A percentile compares a stretch with the other conserved stretches of the same genome.
Conservation (phyloP, 2,329 filamentous ascomycete species). For the Scedosporium minutisporum region DNA sequence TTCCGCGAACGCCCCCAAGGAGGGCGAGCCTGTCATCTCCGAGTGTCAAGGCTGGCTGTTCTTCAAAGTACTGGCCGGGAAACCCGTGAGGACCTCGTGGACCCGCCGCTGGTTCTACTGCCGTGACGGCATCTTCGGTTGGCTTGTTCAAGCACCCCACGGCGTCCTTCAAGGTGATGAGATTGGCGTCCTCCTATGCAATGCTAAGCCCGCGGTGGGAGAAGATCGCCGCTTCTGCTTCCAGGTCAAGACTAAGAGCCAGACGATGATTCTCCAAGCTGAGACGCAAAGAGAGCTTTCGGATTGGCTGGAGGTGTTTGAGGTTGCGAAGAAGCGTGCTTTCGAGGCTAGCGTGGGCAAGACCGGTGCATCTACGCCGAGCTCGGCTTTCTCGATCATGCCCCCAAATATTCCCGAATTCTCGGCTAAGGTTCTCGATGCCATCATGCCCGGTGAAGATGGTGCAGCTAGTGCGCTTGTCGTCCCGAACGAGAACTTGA, state of each 20-base stretch:
- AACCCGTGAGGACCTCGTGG: slow-evolving; percentile 86
- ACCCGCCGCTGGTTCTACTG: slow-evolving; percentile 91
- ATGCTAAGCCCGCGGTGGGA: slow-evolving; percentile 78
- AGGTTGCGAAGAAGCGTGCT: slow-evolving; percentile 85
- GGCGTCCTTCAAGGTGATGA: slow-evolving; percentile 94
- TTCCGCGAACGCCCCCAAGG: slow-evolving; percentile 45
- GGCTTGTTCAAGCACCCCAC: slow-evolving; percentile 72
- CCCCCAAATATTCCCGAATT: slow-evolving; percentile 84
- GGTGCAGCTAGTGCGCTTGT: slow-evolving; percentile 28
- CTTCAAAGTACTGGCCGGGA: slow-evolving; percentile 69
- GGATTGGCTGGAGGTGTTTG: slow-evolving; percentile 89
- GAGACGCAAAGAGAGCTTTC: slow-evolving; percentile 89
- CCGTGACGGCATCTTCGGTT: slow-evolving; percentile 91
- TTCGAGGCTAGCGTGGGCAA: slow-evolving; percentile 61
- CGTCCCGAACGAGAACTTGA: slow-evolving; percentile 28
- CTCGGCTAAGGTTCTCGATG: slow-evolving; percentile 67
- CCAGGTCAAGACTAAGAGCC: slow-evolving; percentile 95
- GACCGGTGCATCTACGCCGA: slow-evolving; percentile 34
- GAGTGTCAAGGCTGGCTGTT: slow-evolving; percentile 97
- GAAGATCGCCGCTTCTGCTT: slow-evolving; percentile 96
- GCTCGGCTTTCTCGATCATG: slow-evolving; percentile 83
- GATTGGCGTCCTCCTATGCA: slow-evolving; percentile 89
- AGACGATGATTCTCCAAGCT: slow-evolving; percentile 78
- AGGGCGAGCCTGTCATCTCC: slow-evolving; percentile 35
- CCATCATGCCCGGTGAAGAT: slow-evolving; percentile 34